Percentiles rank a stretch among this genome's conserved stretches.
These are phyloP conservation scores for Calycina marina DNA, from an alignment of 2,329 filamentous ascomycete species.

Conservation along the genomic window DNA sequence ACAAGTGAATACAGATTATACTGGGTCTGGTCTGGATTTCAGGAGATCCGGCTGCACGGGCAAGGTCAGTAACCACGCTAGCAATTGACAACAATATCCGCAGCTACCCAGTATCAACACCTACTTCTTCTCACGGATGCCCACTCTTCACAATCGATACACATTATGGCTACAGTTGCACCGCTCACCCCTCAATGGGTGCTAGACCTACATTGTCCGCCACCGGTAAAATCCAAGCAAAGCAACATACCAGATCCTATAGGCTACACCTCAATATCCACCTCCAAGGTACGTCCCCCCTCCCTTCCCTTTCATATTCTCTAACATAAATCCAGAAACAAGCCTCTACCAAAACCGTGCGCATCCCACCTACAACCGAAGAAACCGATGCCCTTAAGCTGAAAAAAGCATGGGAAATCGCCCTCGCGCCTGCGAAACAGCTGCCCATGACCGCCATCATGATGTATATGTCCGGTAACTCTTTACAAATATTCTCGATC, in stretches of 20 bases:
- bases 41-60: no score
- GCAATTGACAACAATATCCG: no score
- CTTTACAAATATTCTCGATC: constrained; percentile 96
- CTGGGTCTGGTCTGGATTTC: no score
- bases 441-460: constrained; percentile 97
- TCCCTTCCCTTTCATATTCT: constrained; percentile 2
- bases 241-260: constrained; percentile 67
- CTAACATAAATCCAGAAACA: constrained; percentile 20
- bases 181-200: constrained; percentile 65
- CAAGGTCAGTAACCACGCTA: no score
- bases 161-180: constrained; percentile 22
- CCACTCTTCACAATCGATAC: no score
- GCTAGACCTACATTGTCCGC: constrained; percentile 58
- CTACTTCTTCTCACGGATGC: no score
- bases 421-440: constrained; percentile 81
- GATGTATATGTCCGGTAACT: constrained; percentile 99
- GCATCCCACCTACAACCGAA: constrained; percentile 56
- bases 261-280: constrained; percentile 44
- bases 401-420: constrained; percentile 98
- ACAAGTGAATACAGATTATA: no score
- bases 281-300: constrained; percentile 38
- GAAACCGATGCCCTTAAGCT: constrained; percentile 94
- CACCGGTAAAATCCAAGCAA: constrained; percentile 50
- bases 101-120: no score
- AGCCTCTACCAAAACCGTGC: constrained; percentile 28